Conservation (phyloP, 129 eudicot species). For the Escallonia herrerae region DNA sequence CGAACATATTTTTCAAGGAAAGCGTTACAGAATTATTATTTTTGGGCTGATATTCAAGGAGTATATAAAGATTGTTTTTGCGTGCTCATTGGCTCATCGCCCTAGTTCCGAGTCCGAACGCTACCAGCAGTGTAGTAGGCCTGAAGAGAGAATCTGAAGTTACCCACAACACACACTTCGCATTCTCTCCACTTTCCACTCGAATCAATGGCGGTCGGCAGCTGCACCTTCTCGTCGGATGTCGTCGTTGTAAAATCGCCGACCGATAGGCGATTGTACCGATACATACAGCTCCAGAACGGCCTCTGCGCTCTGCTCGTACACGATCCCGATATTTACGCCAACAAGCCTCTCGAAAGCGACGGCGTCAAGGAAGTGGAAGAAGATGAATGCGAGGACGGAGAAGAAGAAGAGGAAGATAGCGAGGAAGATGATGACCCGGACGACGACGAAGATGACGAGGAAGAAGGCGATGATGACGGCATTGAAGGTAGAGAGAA, state of each 20-base stretch:
- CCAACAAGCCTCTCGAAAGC: slow-evolving; percentile 1
- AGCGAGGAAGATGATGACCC: slow-evolving; percentile 31
- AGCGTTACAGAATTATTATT: no score
- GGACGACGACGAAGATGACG: slow-evolving; percentile 23
- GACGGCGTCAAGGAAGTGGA: slow-evolving; percentile 15
- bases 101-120: no score
- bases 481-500: slow-evolving; percentile 7
- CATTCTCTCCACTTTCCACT: not conserved
- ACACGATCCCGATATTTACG: slow-evolving; percentile 85
- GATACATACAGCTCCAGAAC: slow-evolving; percentile 64
- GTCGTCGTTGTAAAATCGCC: slow-evolving; percentile 74
- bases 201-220: slow-evolving; percentile 48
- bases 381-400: slow-evolving; percentile 24
- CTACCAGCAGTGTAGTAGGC: no score
- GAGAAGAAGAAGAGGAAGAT: slow-evolving; percentile 20
- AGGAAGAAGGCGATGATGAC: slow-evolving; percentile 18
- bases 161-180: no score
- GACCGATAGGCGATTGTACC: slow-evolving; percentile 62
- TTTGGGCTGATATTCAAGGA: no score
- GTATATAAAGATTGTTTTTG: no score
- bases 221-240: slow-evolving; percentile 51
- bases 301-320: slow-evolving; percentile 87
- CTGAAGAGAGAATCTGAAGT: no score
- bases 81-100: no score
- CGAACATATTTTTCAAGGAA: no score